phyloP scores from a whole-genome alignment of 805 yeast species.

The Teunomyces funiuensis region DNA sequence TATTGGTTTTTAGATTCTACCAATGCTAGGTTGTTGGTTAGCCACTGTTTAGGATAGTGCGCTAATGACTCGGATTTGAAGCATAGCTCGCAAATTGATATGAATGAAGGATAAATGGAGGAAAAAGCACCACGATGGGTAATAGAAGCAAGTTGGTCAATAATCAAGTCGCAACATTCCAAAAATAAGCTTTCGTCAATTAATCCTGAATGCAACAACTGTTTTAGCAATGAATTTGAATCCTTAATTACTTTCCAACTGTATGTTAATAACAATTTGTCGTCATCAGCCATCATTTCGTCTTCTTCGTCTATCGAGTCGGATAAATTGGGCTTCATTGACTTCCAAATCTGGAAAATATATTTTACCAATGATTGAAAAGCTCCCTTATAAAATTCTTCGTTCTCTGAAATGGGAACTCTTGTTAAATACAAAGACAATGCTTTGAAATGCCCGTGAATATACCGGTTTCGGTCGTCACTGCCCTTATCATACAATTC shows the following conservation, averaged over 20 bases:
- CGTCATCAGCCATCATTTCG: conserved; percentile 34
- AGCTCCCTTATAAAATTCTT: conserved; percentile 4
- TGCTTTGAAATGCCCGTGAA: conserved; percentile 73
- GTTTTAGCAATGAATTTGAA: conserved; percentile 55
- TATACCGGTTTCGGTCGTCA: conserved; percentile 7
- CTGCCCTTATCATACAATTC: background rate
- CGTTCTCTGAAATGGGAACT: background rate
- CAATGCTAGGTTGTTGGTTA: conserved; percentile 51
- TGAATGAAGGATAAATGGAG: conserved; percentile 80
- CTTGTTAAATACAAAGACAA: conserved; percentile 43
- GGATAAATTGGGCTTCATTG: conserved; percentile 49
- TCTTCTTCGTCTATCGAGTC: conserved; percentile 54
- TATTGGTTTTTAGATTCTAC: conserved; percentile 60
- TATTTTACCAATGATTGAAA: conserved; percentile 18
- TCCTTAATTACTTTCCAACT: conserved; percentile 87
- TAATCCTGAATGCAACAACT: conserved; percentile 31
- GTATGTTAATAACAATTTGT: conserved; percentile 57
- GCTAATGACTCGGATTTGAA: conserved; percentile 27
- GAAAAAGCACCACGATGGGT: conserved; percentile 93
- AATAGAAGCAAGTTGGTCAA: conserved; percentile 67
- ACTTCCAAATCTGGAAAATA: conserved; percentile 41
- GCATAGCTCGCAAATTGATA: conserved; percentile 64
- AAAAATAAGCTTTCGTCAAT: conserved; percentile 28
- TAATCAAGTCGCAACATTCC: conserved; percentile 51
- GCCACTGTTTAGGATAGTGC: conserved; percentile 54